A percentile compares a stretch with the other conserved stretches of the same genome.
phyloP scores from a whole-genome alignment of 2,329 filamentous ascomycete species.

The Fusarium illudens region DNA sequence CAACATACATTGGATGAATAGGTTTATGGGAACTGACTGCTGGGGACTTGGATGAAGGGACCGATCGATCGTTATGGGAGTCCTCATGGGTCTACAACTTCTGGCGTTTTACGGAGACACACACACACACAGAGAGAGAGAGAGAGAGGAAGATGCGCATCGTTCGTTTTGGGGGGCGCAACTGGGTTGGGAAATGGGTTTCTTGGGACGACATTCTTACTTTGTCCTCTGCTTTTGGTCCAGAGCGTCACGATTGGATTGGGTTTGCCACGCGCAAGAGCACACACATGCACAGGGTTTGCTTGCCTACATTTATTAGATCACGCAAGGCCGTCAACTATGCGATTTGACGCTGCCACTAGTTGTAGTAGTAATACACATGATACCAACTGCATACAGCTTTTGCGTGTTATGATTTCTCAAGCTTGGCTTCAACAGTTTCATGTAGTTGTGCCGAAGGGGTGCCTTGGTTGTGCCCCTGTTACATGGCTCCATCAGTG shows the following conservation, averaged over 20 bases:
- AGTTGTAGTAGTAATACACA: constrained; percentile 44
- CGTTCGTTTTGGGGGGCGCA: constrained; percentile 28
- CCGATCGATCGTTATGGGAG: constrained; percentile 1
- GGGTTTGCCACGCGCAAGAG: constrained; percentile 21
- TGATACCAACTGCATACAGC: constrained; percentile 28
- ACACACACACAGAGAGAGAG: no score
- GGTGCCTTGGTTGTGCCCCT: no score
- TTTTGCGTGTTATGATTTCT: background rate
- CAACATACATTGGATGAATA: constrained; percentile 21
- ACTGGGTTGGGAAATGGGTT: constrained; percentile 21
- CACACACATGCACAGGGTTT: constrained; percentile 26
- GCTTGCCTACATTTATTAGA: constrained; percentile 33
- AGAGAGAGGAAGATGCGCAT: constrained; percentile 12
- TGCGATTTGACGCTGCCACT: constrained; percentile 31
- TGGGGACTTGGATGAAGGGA: constrained; percentile 8
- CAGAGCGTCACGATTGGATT: constrained; percentile 37
- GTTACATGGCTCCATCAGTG: no score
- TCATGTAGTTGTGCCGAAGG: background rate
- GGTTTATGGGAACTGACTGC: constrained; percentile 3
- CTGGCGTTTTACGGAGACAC: constrained; percentile 26
- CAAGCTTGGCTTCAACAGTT: background rate
- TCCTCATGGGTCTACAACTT: constrained; percentile 11
- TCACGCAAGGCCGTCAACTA: constrained; percentile 31
- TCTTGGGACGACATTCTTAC: constrained; percentile 15
- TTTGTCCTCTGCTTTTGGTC: constrained; percentile 24